A percentile compares a stretch with the other conserved stretches of the same genome.
These are phyloP conservation scores for Xerocomellus intermedius DNA, from an alignment of 768 basidiomycete species.

Conservation along the genomic window DNA sequence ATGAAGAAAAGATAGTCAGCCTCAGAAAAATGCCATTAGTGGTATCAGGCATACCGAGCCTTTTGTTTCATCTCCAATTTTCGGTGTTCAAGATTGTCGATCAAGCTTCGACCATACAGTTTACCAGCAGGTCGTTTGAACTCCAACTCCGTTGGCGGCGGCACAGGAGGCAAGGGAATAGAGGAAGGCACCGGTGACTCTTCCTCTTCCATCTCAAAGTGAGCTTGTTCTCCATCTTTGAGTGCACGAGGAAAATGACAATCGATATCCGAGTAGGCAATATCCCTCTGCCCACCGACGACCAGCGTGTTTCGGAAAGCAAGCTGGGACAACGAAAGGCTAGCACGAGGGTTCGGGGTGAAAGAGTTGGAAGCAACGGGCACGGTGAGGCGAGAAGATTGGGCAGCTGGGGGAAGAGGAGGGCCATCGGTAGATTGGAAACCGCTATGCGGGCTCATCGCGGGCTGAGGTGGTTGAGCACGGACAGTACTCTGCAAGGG, in stretches of 20 bases:
- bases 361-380: constrained; percentile 60
- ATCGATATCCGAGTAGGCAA: constrained; percentile 60
- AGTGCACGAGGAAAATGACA: constrained; percentile 64
- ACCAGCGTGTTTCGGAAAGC: constrained; percentile 81
- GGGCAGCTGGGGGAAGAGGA: constrained; percentile 65
- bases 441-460: constrained; percentile 46
- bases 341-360: constrained; percentile 74
- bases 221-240: constrained; percentile 74
- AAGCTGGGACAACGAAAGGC: constrained; percentile 74
- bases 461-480: constrained; percentile 33
- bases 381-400: constrained; percentile 48
- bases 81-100: constrained; percentile 83
- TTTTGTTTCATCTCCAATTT: constrained; percentile 81
- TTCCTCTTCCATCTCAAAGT: constrained; percentile 44
- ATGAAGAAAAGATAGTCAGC: constrained; percentile 7
- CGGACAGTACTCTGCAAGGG: constrained; percentile 60
- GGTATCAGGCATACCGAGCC: constrained; percentile 60
- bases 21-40: neutral
- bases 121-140: constrained; percentile 67
- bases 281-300: constrained; percentile 64
- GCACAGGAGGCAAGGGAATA: constrained; percentile 30
- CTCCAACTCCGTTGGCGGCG: constrained; percentile 33
- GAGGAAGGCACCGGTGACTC: constrained; percentile 34
- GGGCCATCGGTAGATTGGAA: constrained; percentile 73
- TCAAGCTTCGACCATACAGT: constrained; percentile 83